Evolutionary conservation across 2,329 filamentous ascomycete species (phyloP), one percentile per base, ranked within the genome.

Genomic region (Cladosporium sphaerospermum): DNA sequence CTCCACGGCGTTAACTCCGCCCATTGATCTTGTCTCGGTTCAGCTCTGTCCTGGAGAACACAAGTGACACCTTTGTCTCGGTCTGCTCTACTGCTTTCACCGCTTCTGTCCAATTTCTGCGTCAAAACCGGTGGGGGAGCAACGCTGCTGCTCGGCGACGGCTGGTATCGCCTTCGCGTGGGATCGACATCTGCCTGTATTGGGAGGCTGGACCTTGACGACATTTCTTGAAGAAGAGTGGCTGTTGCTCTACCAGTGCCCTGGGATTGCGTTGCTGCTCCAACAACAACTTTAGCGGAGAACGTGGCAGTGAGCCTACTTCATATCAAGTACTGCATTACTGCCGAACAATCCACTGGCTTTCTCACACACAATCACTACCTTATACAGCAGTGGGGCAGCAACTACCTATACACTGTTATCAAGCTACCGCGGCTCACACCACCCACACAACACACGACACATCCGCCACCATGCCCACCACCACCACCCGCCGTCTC

Each of bases 401-500:
- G 23, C 23, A 28, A 7, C 23, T 28, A 28, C 23, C 23, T 28
- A 28, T 7, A 28, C 7, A 28, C 23, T 7, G 7, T 4, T 28
- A 18, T 7, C 23, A 28, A 28, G 7, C 23, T 28, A 28, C 23
- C 34, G 34, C 34, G 9, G 13, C 13, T 11, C 34, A n/a, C 9
- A 36, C 3, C 16, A 2, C 16, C 16, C 16, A 39, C n/a, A 39
- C 36, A 39, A 39, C 36, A 39, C 46, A 53, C 34, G 8, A 39
- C 36, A 39, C 34, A 10, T 9, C n/a, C 36, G 8, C 36, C n/a
- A 39, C n/a, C 11, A 39, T 9, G n/a, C 36, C 23, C 23, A 28
- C 23, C 23, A 28, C 58, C 31, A 56, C 53, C 28, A 55, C 53
- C 40, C 33, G 40, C 39, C 49, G 54, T 14, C 58, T 61, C 50